These are phyloP conservation scores for Cynanchum wilfordii DNA, from an alignment of 257 asterid species.

Conservation along the genomic window DNA sequence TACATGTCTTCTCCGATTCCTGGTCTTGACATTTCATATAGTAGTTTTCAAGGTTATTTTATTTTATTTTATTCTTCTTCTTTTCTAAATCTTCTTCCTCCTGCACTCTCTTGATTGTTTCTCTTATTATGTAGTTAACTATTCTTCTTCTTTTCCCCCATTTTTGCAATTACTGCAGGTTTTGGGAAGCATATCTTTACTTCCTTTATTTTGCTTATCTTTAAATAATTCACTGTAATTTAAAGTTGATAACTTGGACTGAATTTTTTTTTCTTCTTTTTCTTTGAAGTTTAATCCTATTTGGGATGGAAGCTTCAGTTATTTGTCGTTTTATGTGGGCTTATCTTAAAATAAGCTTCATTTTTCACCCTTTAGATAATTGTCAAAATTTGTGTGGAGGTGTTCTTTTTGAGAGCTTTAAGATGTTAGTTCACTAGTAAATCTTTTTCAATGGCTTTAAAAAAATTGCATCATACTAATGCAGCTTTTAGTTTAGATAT, in stretches of 20 bases:
- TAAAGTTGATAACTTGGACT: neutral
- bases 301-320: neutral
- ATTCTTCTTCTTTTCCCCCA: neutral
- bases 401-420: neutral
- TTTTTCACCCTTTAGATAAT: neutral
- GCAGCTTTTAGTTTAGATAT: neutral
- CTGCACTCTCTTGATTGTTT: neutral
- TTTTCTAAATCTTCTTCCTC: neutral
- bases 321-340: neutral
- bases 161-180: neutral
- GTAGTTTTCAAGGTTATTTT: constrained; percentile 56
- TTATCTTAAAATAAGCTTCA: neutral
- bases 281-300: neutral
- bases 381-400: neutral
- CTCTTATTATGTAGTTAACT: neutral
- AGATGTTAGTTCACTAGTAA: neutral
- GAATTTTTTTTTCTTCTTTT: neutral
- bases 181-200: neutral
- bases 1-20: constrained; percentile 76
- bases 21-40: constrained; percentile 57
- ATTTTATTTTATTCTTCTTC: neutral
- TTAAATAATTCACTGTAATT: neutral
- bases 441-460: neutral
- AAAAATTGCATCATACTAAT: neutral
- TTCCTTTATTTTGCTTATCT: neutral